Conservation (phyloP, 2,329 filamentous ascomycete species). For the Fusarium sp. region DNA sequence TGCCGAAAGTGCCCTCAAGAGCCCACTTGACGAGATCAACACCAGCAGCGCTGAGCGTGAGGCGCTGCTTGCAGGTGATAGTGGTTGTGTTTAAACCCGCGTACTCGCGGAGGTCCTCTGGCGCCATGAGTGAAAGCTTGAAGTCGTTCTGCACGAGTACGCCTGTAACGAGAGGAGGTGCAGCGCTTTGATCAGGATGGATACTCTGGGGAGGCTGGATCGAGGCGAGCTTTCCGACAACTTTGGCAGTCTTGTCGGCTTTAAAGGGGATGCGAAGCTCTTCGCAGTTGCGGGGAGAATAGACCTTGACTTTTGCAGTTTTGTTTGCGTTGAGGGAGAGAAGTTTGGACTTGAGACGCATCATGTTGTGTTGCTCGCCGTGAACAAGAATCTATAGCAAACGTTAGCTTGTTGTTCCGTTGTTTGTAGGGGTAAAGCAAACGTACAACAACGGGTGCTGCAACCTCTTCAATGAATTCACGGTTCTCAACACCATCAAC, state of each 20-base stretch:
- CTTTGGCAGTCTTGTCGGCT: slow-evolving; percentile 94
- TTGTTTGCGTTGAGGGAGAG: slow-evolving; percentile 91
- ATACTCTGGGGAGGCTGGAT: slow-evolving; percentile 73
- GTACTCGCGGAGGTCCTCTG: slow-evolving; percentile 94
- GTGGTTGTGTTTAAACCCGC: slow-evolving; percentile 97
- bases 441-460: slow-evolving; percentile 90
- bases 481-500: slow-evolving; percentile 96
- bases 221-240: slow-evolving; percentile 91
- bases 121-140: slow-evolving; percentile 96
- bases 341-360: slow-evolving; percentile 93
- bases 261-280: slow-evolving; percentile 95
- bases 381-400: slow-evolving; percentile 85
- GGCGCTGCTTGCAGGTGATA: slow-evolving; percentile 90
- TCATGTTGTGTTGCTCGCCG: slow-evolving; percentile 98
- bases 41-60: slow-evolving; percentile 88
- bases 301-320: slow-evolving; percentile 87
- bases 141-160: slow-evolving; percentile 98
- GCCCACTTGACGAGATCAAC: slow-evolving; percentile 94
- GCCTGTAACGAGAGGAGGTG: slow-evolving; percentile 76
- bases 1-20: slow-evolving; percentile 92
- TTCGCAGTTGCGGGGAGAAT: slow-evolving; percentile 93
- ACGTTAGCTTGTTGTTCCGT: slow-evolving; percentile 15
- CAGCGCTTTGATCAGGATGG: slow-evolving; percentile 37
- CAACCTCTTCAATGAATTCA: slow-evolving; percentile 96
- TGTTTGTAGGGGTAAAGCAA: not conserved